phyloP scores from a whole-genome alignment of 2,329 filamentous ascomycete species.

The Endoconidiophora laricicola region DNA sequence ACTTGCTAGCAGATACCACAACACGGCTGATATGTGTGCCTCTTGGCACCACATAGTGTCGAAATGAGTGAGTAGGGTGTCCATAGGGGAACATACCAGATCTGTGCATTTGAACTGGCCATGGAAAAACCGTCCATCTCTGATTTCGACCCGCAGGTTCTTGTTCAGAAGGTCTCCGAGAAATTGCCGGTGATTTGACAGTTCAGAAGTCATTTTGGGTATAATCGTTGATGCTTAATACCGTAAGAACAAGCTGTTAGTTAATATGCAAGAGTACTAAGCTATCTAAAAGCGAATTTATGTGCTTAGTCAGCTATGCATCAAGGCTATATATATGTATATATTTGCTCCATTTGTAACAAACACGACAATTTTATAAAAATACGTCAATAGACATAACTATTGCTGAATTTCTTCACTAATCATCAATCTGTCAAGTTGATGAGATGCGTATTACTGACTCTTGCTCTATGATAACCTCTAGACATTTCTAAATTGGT shows the following conservation, averaged over 20 bases:
- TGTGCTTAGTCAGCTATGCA: no score
- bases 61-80: slow-evolving; percentile 13
- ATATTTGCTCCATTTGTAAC: no score
- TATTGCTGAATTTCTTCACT: no score
- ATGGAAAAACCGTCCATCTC: slow-evolving; percentile 74
- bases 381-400: no score
- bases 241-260: neutral
- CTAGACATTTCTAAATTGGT: no score
- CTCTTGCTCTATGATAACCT: no score
- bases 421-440: no score
- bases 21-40: neutral
- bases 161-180: slow-evolving; percentile 46
- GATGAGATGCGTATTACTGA: no score
- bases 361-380: no score
- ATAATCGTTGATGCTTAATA: neutral
- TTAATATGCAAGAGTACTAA: neutral
- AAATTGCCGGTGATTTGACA: slow-evolving; percentile 4
- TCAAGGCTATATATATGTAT: no score
- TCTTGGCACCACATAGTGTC: neutral
- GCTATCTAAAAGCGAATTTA: no score
- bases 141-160: slow-evolving; percentile 61
- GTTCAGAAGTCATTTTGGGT: neutral
- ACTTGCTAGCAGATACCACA: neutral
- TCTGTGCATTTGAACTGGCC: slow-evolving; percentile 92
- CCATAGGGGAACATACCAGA: slow-evolving; percentile 36